Evolutionary conservation across 2,329 filamentous ascomycete species (phyloP), one percentile per base, ranked within the genome.

Genomic region (Grosmannia penicillata): DNA sequence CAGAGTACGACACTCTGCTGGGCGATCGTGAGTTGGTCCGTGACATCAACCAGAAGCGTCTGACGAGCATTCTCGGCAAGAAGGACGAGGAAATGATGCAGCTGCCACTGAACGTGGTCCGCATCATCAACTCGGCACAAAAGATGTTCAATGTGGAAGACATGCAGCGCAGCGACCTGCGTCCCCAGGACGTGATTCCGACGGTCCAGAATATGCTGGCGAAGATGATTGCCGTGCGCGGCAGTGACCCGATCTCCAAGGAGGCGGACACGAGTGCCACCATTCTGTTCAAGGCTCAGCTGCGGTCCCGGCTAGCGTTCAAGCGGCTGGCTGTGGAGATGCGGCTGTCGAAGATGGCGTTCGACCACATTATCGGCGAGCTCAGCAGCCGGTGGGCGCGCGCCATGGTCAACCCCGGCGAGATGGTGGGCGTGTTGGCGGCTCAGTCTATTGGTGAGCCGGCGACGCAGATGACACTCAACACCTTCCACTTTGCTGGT

Each of bases 401-500:
- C 51, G 75, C 89, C 33, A 76, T 82, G 49, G 87, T 94, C 44
- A 84, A 78, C 50, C 89, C 91, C 34, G 91, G 93, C 55, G 93
- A 98, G 57, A 98, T 98, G 91, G 91, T 98, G 40, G 91, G 91
- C 63, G 91, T 98, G 18, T 66, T 98, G 52, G 91, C 91, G 46
- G 91, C 93, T 7, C 91, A 98, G 63, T 98, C 91, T 24, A 98
- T 98, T 56, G 91, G 91, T 65, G 91, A 98, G 60, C 91, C 91
- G 29, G 93, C 91, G 18, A 98, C 91, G 1, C 91, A 98, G 68
- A 98, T 98, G 91, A 98, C 91, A 1, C 66, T 98, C 44, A 98
- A 98, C 65, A 98, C 91, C 19, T 98, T 98, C 81, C 91, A 98
- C 70, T 98, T 98, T 59, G 87, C 91, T 59, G 91, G 91, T 94